Base-by-base conservation (phyloP, 805 yeast species). In the Brettanomyces naardenensis region DNA sequence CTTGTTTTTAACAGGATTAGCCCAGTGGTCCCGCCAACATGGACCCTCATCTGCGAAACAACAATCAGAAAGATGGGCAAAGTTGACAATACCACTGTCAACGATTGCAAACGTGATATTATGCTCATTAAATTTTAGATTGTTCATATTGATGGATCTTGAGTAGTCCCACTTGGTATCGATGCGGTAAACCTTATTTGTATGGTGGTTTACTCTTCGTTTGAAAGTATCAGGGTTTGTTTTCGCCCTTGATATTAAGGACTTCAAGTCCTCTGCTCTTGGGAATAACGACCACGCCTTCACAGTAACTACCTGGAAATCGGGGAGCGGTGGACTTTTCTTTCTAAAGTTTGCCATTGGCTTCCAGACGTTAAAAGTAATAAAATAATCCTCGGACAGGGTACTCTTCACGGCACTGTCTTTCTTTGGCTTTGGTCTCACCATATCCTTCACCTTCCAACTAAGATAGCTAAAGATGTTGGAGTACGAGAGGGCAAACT, bases 331-430 rank as follows among this genome's bases (percentile, higher is more conserved):
- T 1, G 95, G 94, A 18, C 53, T 49, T 25, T 75, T 77, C 48
- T 87, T 87, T 41, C 78, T 78, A 62, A 83, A 89, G 3, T 64
- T 59, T 0, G 83, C 69, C 2, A 69, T 64, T 2, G 97, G 97
- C 54, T 84, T 87, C 95, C 96, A 89, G 3, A 85, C 83, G 49
- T 81, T 68, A 48, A 66, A 88, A 0, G 73, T 63, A 3, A 81
- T 59, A 4, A 52, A 39, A 28, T 41, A 52, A 46, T 30, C 10
- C 52, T 49, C 36, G 41, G 45, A 3, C 56, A 44, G 40, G 49
- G 56, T 18, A 15, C 23, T 31, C 19, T 19, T 19, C 26, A 19
- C 14, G 19, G n/a, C 15, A 10, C 49, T 14, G 41, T 45, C 10
- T n/a, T 23, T 17, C 28, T 14, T 17, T 13, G 15, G 13, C 11